A percentile compares a stretch with the other conserved stretches of the same genome.
Evolutionary conservation across 768 basidiomycete genomes (phyloP).

Genomic region (Gymnopilus junonius): DNA sequence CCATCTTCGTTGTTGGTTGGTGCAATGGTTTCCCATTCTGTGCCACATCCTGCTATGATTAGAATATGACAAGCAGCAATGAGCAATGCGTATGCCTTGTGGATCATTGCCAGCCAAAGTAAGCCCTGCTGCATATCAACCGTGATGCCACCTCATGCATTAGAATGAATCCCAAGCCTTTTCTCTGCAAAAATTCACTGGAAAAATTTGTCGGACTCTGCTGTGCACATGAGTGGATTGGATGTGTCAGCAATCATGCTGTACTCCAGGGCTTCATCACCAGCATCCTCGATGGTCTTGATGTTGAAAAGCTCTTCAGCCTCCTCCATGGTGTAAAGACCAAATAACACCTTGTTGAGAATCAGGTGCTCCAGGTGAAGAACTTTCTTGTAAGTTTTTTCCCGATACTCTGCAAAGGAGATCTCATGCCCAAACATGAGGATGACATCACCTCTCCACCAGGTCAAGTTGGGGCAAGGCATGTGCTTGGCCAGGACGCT

Average conservation of each 20-base stretch:
- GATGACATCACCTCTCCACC: not conserved
- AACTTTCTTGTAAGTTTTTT: not conserved
- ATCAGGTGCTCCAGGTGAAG: not conserved
- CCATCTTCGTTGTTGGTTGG: not conserved
- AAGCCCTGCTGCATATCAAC: not conserved
- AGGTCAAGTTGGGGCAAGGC: not conserved
- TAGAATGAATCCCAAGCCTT: not conserved
- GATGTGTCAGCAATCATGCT: not conserved
- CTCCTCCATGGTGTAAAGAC: not conserved
- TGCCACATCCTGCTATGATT: not conserved
- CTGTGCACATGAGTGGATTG: not conserved
- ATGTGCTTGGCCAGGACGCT: not conserved
- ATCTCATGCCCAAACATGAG: not conserved
- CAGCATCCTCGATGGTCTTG: not conserved
- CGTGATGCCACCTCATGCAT: not conserved
- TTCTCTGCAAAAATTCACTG: not conserved
- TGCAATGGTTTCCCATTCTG: not conserved
- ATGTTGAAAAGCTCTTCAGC: not conserved
- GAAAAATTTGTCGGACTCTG: not conserved
- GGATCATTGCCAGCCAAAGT: not conserved
- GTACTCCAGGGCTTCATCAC: not conserved
- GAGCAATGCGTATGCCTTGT: not conserved
- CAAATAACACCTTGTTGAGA: not conserved
- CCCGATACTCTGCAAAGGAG: not conserved
- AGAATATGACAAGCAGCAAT: not conserved